A percentile compares a stretch with the other conserved stretches of the same genome.
Evolutionary conservation across 768 basidiomycete genomes (phyloP).

Genomic region (Holtermannia corniformis): DNA sequence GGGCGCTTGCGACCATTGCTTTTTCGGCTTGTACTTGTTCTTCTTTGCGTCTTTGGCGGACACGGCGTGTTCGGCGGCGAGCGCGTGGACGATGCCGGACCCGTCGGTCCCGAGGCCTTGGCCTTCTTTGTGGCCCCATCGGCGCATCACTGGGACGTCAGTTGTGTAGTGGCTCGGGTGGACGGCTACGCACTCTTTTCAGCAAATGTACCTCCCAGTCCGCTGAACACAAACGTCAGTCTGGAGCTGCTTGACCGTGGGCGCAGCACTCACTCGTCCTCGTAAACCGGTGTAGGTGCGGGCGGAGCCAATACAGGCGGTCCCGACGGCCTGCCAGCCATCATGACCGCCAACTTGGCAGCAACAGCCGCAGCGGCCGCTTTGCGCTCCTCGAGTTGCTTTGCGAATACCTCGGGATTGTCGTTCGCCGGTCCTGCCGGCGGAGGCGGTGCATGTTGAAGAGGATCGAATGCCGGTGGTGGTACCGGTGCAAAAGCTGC

Average conservation of each 20-base stretch:
- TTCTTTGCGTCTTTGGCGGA: slow-evolving; percentile 45
- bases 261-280: slow-evolving; percentile 21
- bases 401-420: slow-evolving; percentile 14
- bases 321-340: slow-evolving; percentile 6
- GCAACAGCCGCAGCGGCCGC: slow-evolving; percentile 38
- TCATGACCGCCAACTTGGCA: slow-evolving; percentile 23
- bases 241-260: neutral
- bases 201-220: slow-evolving; percentile 22
- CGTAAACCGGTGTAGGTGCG: slow-evolving; percentile 2
- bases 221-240: neutral
- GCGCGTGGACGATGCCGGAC: slow-evolving; percentile 77
- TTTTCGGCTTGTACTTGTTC: slow-evolving; percentile 25
- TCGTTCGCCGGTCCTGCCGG: neutral
- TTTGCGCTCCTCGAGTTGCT: slow-evolving; percentile 26
- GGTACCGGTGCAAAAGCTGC: neutral
- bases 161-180: too few relatives aligned
- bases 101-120: slow-evolving; percentile 80
- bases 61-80: slow-evolving; percentile 56
- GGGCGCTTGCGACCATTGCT: slow-evolving; percentile 39
- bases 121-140: slow-evolving; percentile 92
- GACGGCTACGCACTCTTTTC: slow-evolving; percentile 37
- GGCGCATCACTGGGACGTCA: slow-evolving; percentile 61
- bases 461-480: neutral
- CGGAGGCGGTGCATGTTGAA: neutral
- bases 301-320: slow-evolving; percentile 7